Evolutionary conservation across 371 early-diverging fungal species (phyloP), one percentile per base, ranked within the genome.

Genomic region (Mucor sp.): DNA sequence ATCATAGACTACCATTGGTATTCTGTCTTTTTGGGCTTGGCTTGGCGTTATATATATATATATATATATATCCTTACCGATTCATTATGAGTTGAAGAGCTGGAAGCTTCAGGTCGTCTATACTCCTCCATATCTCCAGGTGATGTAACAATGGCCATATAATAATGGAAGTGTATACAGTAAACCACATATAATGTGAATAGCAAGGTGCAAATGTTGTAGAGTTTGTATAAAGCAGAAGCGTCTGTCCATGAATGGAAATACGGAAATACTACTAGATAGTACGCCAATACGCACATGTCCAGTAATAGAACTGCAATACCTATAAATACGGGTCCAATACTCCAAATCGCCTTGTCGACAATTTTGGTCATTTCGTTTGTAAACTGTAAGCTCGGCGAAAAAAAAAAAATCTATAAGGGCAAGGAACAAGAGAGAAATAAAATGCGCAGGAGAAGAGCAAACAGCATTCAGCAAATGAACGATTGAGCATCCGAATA

Each of bases 141-240:
- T 7, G 81, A 75, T 30, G 86, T 88, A 21, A 67, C 70, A 37
- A 88, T 84, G 6, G 88, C 88, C 81, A 80, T 84, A 63, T 87
- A 87, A 41, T 87, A 87, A 58, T 87, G 85, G 44, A 84, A 85
- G 21, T 77, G 74, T 56, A 85, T 84, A 35, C 80, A 80, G 62
- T 84, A 87, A n/a, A 87, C 78, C 53, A 87, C 74, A 57, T 85
- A 87, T 3, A 76, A 41, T 2, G 83, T 82, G 65, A 83, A 84
- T 0, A 71, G 15, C 9, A 82, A 33, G n/a, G 74, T 76, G 2
- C 72, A 33, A 43, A 78, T 50, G 37, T 68, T 74, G 21, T 67
- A 71, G 7, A 72, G 12, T 61, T 82, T 83, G 33, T 72, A 76
- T 19, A 72, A 62, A 27, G 78, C 2, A 9, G 76, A 66, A 15